phyloP scores from a whole-genome alignment of 306 rosid species.

The Hippophae gyantsensis region DNA sequence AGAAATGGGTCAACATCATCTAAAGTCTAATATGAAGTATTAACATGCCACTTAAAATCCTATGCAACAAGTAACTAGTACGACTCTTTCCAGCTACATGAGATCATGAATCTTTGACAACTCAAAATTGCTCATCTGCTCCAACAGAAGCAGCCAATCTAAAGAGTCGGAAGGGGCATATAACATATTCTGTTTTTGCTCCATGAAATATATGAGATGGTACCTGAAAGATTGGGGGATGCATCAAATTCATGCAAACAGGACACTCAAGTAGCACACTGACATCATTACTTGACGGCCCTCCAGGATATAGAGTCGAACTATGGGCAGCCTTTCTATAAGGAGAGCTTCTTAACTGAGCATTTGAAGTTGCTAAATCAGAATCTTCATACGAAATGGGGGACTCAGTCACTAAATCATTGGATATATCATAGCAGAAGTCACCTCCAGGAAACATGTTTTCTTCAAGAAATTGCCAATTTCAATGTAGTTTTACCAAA shows the following conservation, averaged over 20 bases:
- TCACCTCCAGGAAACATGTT: conserved; percentile 27
- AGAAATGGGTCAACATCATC: too few relatives aligned
- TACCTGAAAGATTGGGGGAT: conserved; percentile 56
- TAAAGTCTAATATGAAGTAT: too few relatives aligned
- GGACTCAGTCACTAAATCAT: conserved; percentile 24
- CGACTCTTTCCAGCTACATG: too few relatives aligned
- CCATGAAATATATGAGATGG: not conserved
- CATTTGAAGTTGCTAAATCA: conserved; percentile 21
- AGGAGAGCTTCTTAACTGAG: conserved; percentile 27
- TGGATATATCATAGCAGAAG: conserved; percentile 9
- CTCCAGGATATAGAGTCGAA: conserved; percentile 20
- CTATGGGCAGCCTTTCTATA: conserved; percentile 19
- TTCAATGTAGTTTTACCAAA: conserved; percentile 8
- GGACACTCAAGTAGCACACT: conserved; percentile 51
- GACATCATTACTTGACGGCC: conserved; percentile 26
- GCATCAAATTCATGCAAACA: conserved; percentile 49
- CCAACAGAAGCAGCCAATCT: too few relatives aligned
- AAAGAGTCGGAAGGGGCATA: not conserved
- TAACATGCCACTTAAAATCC: too few relatives aligned
- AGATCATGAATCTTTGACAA: too few relatives aligned
- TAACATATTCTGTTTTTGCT: not conserved
- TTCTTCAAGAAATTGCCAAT: conserved; percentile 16
- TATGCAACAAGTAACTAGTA: too few relatives aligned
- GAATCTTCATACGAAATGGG: conserved; percentile 22
- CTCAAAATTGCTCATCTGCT: too few relatives aligned